Percentiles rank a stretch among this genome's conserved stretches.
Evolutionary conservation across 1,284 basidiomycete genomes (phyloP).

Genomic region (Clitocybe nebularis): DNA sequence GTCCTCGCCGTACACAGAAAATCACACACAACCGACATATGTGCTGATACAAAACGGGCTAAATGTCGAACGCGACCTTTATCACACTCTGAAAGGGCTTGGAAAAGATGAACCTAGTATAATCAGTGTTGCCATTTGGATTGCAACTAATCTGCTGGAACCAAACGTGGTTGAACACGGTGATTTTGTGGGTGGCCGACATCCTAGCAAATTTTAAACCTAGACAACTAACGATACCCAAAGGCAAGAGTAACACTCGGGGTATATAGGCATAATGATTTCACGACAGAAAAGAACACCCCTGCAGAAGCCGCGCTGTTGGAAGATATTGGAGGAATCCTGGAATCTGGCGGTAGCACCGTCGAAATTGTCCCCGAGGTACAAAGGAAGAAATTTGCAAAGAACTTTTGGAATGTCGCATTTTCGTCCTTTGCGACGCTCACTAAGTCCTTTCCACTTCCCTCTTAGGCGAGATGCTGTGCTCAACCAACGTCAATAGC

Average conservation of each 20-base stretch:
- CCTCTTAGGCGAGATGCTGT: too few species aligned
- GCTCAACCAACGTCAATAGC: slow-evolving; percentile 24
- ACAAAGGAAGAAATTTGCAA: slow-evolving; percentile 56
- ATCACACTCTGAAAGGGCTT: slow-evolving; percentile 44
- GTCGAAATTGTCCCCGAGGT: slow-evolving; percentile 53
- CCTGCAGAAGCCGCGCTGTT: slow-evolving; percentile 40
- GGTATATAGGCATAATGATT: slow-evolving; percentile 46
- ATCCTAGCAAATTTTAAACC: not conserved
- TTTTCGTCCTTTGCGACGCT: slow-evolving; percentile 53
- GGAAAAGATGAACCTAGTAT: slow-evolving; percentile 43
- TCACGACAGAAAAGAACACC: slow-evolving; percentile 38
- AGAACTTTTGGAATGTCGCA: slow-evolving; percentile 64
- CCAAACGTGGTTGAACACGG: slow-evolving; percentile 50
- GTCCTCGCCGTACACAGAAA: slow-evolving; percentile 42
- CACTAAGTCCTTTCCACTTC: slow-evolving; percentile 11
- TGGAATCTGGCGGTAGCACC: slow-evolving; percentile 45
- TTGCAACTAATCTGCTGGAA: slow-evolving; percentile 44
- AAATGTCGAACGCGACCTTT: slow-evolving; percentile 68
- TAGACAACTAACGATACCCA: not conserved
- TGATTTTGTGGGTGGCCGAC: slow-evolving; percentile 40
- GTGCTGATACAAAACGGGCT: slow-evolving; percentile 78
- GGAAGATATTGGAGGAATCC: slow-evolving; percentile 41
- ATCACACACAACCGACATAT: slow-evolving; percentile 52
- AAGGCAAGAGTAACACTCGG: slow-evolving; percentile 53
- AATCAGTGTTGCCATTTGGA: slow-evolving; percentile 52